phyloP scores from a whole-genome alignment of 192 early-diverging fungal genomes.

The Backusella macrospora region DNA sequence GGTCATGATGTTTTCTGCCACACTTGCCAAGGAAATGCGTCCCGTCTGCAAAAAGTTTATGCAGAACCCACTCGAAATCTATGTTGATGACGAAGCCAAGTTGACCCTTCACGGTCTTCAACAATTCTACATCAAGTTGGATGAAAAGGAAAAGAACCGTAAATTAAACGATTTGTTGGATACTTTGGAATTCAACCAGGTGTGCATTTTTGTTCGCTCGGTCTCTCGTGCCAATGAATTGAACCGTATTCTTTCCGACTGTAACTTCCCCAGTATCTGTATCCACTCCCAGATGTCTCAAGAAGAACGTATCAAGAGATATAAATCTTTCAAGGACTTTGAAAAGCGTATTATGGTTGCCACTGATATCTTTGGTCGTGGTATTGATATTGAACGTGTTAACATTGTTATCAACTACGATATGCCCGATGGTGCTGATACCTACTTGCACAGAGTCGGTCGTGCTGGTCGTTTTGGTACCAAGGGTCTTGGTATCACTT shows the following conservation, averaged over 20 bases:
- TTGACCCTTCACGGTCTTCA: conserved; percentile 96
- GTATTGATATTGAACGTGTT: conserved; percentile 97
- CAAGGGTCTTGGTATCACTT: conserved; percentile 96
- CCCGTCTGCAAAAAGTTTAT: conserved; percentile 97
- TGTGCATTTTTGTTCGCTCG: conserved; percentile 95
- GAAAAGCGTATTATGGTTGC: conserved; percentile 94
- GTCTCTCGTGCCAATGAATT: conserved; percentile 85
- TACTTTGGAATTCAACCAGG: conserved; percentile 97
- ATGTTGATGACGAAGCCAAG: conserved; percentile 97
- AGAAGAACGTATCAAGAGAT: conserved; percentile 89
- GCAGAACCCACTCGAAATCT: conserved; percentile 96
- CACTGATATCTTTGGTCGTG: conserved; percentile 97
- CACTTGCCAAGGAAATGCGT: conserved; percentile 90
- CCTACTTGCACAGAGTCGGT: conserved; percentile 95
- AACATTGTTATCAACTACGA: conserved; percentile 99
- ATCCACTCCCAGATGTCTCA: conserved; percentile 93
- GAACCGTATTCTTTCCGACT: conserved; percentile 83
- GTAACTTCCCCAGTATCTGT: conserved; percentile 92
- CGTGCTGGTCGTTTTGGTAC: conserved; percentile 99
- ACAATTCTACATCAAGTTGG: conserved; percentile 90
- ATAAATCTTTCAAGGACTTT: conserved; percentile 96
- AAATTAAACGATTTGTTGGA: conserved; percentile 93
- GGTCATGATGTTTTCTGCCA: conserved; percentile 99
- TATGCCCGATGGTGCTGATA: conserved; percentile 87
- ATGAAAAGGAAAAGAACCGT: conserved; percentile 88